phyloP scores from a whole-genome alignment of 2,329 filamentous ascomycete species.

The Madurella fahalii region DNA sequence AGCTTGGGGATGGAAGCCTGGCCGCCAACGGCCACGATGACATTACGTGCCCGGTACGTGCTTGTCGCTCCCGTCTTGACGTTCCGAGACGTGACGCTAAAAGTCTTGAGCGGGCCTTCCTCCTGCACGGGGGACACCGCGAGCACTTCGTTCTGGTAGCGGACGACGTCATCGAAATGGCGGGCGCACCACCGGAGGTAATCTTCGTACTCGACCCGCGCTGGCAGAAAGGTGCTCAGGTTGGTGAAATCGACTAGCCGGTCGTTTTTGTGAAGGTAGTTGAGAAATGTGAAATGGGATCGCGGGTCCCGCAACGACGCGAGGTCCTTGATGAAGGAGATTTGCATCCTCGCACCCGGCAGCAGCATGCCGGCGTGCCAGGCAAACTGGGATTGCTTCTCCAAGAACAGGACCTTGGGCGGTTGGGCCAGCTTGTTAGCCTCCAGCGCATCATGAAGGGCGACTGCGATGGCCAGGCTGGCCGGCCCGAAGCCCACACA shows the following conservation, averaged over 20 bases:
- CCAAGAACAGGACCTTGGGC: conserved; percentile 80
- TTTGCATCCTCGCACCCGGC: conserved; percentile 93
- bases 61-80: conserved; percentile 50
- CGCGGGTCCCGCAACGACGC: conserved; percentile 83
- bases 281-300: conserved; percentile 91
- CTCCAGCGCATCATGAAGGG: conserved; percentile 75
- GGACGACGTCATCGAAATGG: conserved; percentile 68
- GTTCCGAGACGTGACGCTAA: conserved; percentile 64
- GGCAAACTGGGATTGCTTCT: conserved; percentile 76
- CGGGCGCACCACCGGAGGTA: conserved; percentile 90
- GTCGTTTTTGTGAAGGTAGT: conserved; percentile 79
- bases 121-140: conserved; percentile 59
- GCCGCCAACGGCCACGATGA: conserved; percentile 57
- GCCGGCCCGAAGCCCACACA: conserved; percentile 93
- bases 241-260: conserved; percentile 91
- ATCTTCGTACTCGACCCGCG: conserved; percentile 86
- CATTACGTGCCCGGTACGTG: conserved; percentile 58
- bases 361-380: conserved; percentile 97
- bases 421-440: conserved; percentile 41
- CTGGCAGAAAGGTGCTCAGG: conserved; percentile 80
- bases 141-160: conserved; percentile 74
- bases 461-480: conserved; percentile 82
- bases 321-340: conserved; percentile 94
- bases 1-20: conserved; percentile 66
- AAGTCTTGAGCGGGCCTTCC: conserved; percentile 55